phyloP scores from a whole-genome alignment of 768 basidiomycete genomes.

The Asterophora lycoperdoides region DNA sequence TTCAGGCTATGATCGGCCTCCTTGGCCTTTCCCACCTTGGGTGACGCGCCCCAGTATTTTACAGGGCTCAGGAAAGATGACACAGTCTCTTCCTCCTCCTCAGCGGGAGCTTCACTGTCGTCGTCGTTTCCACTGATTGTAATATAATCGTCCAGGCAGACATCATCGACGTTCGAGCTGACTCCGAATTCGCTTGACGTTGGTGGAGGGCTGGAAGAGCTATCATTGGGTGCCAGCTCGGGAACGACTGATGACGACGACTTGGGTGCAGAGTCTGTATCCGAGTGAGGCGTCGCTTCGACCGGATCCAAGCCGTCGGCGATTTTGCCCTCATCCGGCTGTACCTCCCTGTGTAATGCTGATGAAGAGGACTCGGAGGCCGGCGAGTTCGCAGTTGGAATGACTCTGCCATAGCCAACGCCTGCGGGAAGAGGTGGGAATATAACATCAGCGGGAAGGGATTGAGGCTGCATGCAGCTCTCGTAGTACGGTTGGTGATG shows the following conservation, averaged over 20 bases:
- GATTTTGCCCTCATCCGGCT: slow-evolving; percentile 1
- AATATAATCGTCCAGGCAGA: slow-evolving; percentile 13
- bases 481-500: slow-evolving; percentile 77
- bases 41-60: slow-evolving; percentile 39
- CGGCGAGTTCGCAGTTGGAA: slow-evolving; percentile 19
- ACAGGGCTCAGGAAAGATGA: slow-evolving; percentile 37
- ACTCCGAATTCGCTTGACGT: slow-evolving; percentile 37
- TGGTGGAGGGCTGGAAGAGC: slow-evolving; percentile 61
- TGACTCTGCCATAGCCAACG: slow-evolving; percentile 29
- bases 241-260: slow-evolving; percentile 48
- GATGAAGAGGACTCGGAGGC: slow-evolving; percentile 22
- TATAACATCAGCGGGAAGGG: slow-evolving; percentile 56
- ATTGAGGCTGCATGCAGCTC: slow-evolving; percentile 46
- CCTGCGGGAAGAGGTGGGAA: slow-evolving; percentile 68
- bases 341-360: slow-evolving; percentile 1
- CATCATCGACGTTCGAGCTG: slow-evolving; percentile 12
- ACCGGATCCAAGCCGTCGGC: slow-evolving; percentile 1
- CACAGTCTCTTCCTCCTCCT: slow-evolving; percentile 30
- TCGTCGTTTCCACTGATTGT: slow-evolving; percentile 22
- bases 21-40: slow-evolving; percentile 26
- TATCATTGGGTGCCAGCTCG: slow-evolving; percentile 57
- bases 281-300: slow-evolving; percentile 9
- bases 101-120: slow-evolving; percentile 22
- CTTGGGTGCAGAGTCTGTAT: slow-evolving; percentile 27
- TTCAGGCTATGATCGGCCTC: slow-evolving; percentile 25